A percentile compares a stretch with the other conserved stretches of the same genome.
These are phyloP conservation scores for Eucommia ulmoides DNA, from an alignment of 257 asterid genomes.

Conservation along the genomic window DNA sequence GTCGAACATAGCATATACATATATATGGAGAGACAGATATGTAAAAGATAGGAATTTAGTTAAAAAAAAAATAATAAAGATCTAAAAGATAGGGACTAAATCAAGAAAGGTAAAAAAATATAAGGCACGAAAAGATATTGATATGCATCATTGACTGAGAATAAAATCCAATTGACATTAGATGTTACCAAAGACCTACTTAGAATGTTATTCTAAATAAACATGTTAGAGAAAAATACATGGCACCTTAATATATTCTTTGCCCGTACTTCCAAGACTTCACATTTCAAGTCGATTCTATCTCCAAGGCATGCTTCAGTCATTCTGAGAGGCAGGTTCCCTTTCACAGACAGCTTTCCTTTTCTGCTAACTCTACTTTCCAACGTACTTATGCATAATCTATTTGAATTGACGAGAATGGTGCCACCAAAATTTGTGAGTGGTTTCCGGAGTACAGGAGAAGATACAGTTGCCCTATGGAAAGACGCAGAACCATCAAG, in stretches of 20 bases:
- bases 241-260: slow-evolving; percentile 79
- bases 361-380: slow-evolving; percentile 97
- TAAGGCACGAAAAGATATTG: no score
- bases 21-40: no score
- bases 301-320: slow-evolving; percentile 65
- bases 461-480: slow-evolving; percentile 88
- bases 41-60: no score
- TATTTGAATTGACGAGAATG: slow-evolving; percentile 76
- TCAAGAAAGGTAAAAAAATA: neutral
- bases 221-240: neutral
- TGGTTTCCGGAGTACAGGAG: slow-evolving; percentile 91
- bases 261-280: slow-evolving; percentile 91
- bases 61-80: neutral
- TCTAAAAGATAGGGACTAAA: neutral
- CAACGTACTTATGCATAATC: slow-evolving; percentile 67
- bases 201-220: neutral
- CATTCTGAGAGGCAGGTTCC: slow-evolving; percentile 70
- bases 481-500: slow-evolving; percentile 96
- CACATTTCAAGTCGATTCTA: slow-evolving; percentile 90
- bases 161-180: no score
- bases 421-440: slow-evolving; percentile 91
- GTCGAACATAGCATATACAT: neutral
- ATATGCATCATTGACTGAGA: no score
- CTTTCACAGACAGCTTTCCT: slow-evolving; percentile 82
- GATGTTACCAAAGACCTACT: neutral